Evolutionary conservation across 140 eudicot species (phyloP), one percentile per base, ranked within the genome.

Genomic region (Senecio squalidus): DNA sequence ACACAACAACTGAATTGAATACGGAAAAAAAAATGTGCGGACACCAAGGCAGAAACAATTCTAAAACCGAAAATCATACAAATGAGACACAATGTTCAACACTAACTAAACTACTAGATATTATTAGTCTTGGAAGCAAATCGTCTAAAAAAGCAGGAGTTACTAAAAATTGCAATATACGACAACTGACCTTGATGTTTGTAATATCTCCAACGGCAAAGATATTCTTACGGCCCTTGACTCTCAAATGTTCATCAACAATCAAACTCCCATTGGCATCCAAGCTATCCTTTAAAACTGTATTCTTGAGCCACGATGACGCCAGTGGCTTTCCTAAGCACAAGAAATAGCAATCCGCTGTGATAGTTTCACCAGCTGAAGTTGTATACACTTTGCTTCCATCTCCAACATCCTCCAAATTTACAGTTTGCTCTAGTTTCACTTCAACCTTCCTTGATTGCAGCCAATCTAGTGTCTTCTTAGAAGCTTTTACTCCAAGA

Each of bases 121-220:
- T n/a, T n/a, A n/a, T n/a, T n/a, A n/a, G n/a, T n/a, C n/a, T n/a
- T n/a, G n/a, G n/a, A n/a, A n/a, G n/a, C n/a, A n/a, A n/a, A n/a
- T n/a, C n/a, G n/a, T n/a, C n/a, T n/a, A n/a, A n/a, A n/a, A n/a
- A n/a, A n/a, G n/a, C n/a, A n/a, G n/a, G n/a, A n/a, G n/a, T n/a
- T n/a, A n/a, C n/a, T n/a, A n/a, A n/a, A n/a, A n/a, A n/a, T n/a
- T n/a, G n/a, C n/a, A 5, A 22, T 3, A 11, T 4, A 20, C 22
- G 38, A 7, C 57, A 60, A 75, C 80, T 64, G 39, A 79, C 97
- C 86, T 74, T 78, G 24, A 89, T 46, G 68, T 85, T 85, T 15
- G 97, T 80, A 25, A 89, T 85, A 73, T 85, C 97, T 61, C 97
- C 97, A 46, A 85, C 56, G 3, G 97, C 93, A 62, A 89, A 89